phyloP scores from a whole-genome alignment of 2,329 filamentous ascomycete species.

The Madurella fahalii region DNA sequence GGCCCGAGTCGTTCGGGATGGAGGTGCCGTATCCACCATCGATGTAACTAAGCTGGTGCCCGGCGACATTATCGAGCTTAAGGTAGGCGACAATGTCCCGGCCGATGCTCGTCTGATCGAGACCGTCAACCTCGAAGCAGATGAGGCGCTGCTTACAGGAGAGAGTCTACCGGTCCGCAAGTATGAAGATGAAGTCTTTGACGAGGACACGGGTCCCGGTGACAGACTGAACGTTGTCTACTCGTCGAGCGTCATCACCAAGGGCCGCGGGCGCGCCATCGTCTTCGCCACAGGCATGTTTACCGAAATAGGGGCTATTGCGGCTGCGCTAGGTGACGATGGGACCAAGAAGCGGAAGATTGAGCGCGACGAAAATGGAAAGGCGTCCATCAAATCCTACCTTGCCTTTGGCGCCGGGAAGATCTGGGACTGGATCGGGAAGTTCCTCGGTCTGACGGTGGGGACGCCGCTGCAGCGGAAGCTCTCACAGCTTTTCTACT shows the following conservation, averaged over 20 bases:
- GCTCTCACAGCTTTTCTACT: slow-evolving; percentile 60
- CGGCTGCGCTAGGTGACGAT: slow-evolving; percentile 52
- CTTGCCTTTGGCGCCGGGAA: slow-evolving; percentile 37
- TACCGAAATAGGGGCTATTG: slow-evolving; percentile 62
- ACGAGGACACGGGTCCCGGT: slow-evolving; percentile 50
- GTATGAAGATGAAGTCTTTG: slow-evolving; percentile 45
- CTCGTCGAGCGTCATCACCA: slow-evolving; percentile 53
- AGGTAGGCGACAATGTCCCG: slow-evolving; percentile 32
- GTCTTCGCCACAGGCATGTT: slow-evolving; percentile 57
- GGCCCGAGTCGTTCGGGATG: slow-evolving; percentile 46
- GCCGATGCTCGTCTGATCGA: slow-evolving; percentile 42
- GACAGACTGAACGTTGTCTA: slow-evolving; percentile 60
- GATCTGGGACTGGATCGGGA: slow-evolving; percentile 40
- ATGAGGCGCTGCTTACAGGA: slow-evolving; percentile 60
- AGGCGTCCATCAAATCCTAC: slow-evolving; percentile 30
- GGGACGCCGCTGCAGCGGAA: slow-evolving; percentile 65
- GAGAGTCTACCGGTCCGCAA: slow-evolving; percentile 58
- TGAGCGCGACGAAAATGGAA: slow-evolving; percentile 34
- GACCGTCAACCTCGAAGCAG: slow-evolving; percentile 52
- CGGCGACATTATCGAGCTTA: slow-evolving; percentile 50
- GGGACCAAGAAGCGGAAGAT: slow-evolving; percentile 33
- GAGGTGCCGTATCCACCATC: slow-evolving; percentile 30
- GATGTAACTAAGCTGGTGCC: slow-evolving; percentile 43
- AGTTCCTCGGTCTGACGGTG: slow-evolving; percentile 59
- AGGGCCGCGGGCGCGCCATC: slow-evolving; percentile 47